These are phyloP conservation scores for Holtermannia corniformis DNA, from an alignment of 768 basidiomycete genomes.

Conservation along the genomic window DNA sequence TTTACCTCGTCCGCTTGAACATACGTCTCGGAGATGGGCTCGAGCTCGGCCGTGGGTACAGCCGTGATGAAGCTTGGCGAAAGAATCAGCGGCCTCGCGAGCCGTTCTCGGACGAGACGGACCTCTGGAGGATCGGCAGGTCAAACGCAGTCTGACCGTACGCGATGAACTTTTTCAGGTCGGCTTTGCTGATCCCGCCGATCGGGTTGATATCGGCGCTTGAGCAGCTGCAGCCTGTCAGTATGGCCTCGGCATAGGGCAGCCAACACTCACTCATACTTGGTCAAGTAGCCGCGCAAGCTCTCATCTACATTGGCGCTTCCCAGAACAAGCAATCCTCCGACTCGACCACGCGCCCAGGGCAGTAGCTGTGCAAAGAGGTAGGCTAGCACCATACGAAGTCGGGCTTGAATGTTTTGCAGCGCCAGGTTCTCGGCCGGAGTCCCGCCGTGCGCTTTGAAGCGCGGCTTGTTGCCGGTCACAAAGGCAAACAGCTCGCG, in stretches of 20 bases:
- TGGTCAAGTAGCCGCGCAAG: slow-evolving; percentile 90
- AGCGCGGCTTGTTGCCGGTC: slow-evolving; percentile 62
- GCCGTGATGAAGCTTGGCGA: slow-evolving; percentile 74
- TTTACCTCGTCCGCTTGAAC: slow-evolving; percentile 87
- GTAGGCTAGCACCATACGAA: slow-evolving; percentile 91
- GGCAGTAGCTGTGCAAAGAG: slow-evolving; percentile 90
- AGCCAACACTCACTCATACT: slow-evolving; percentile 71
- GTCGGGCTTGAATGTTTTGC: slow-evolving; percentile 93
- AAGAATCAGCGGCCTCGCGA: too few species aligned
- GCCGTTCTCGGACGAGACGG: slow-evolving; percentile 9
- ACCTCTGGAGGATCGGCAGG: slow-evolving; percentile 74
- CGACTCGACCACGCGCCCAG: slow-evolving; percentile 73
- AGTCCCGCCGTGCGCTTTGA: slow-evolving; percentile 77
- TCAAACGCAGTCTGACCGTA: slow-evolving; percentile 71
- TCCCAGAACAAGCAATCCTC: slow-evolving; percentile 88
- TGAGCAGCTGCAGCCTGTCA: slow-evolving; percentile 22
- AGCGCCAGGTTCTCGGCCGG: slow-evolving; percentile 85
- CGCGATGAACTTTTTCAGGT: slow-evolving; percentile 88
- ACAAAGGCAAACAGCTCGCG: slow-evolving; percentile 73
- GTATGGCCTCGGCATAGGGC: background rate
- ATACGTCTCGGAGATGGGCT: slow-evolving; percentile 79
- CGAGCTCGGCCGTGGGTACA: slow-evolving; percentile 88
- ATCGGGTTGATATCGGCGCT: slow-evolving; percentile 96
- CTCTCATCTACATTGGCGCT: slow-evolving; percentile 98
- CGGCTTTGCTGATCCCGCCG: slow-evolving; percentile 94